Percentiles rank a stretch among this genome's conserved stretches.
These are phyloP conservation scores for Lyophyllum decastes DNA, from an alignment of 768 basidiomycete species.

Conservation along the genomic window DNA sequence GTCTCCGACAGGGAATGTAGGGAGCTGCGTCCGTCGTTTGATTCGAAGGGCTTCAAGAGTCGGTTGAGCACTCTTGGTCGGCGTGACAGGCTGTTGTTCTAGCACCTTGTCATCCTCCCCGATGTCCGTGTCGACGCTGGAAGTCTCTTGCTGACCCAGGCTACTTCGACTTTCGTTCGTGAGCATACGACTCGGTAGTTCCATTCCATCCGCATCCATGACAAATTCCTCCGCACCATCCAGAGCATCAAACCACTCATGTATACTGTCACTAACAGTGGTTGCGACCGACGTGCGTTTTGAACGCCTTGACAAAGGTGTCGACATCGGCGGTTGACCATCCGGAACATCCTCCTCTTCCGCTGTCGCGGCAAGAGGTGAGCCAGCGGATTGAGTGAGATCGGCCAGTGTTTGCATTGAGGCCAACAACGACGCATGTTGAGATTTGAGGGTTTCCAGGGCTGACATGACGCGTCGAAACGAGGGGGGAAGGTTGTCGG, in stretches of 20 bases:
- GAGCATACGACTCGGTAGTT: constrained; percentile 38
- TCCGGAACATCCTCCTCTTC: constrained; percentile 44
- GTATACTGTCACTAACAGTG: constrained; percentile 48
- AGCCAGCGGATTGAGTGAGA: constrained; percentile 22
- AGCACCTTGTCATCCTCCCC: constrained; percentile 33
- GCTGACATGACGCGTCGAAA: constrained; percentile 48
- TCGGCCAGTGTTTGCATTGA: constrained; percentile 40
- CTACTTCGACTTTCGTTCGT: constrained; percentile 42
- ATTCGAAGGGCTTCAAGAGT: constrained; percentile 28
- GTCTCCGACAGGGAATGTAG: constrained; percentile 62
- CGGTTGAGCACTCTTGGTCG: constrained; percentile 1
- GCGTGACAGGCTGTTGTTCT: neutral
- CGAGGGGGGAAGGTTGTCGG: constrained; percentile 18
- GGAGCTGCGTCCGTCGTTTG: constrained; percentile 56
- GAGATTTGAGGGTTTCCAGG: constrained; percentile 57
- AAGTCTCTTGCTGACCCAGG: constrained; percentile 39
- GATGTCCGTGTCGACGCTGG: constrained; percentile 56
- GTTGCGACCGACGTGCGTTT: constrained; percentile 50
- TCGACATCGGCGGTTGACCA: constrained; percentile 22
- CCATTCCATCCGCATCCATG: constrained; percentile 48
- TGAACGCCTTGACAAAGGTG: constrained; percentile 33
- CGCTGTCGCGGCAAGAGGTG: constrained; percentile 45
- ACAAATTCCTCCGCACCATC: constrained; percentile 75
- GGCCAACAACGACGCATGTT: constrained; percentile 54
- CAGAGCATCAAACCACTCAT: constrained; percentile 80